Evolutionary conservation across 192 early-diverging fungal species (phyloP), one percentile per base, ranked within the genome.

Genomic region (Coemansia reversa): DNA sequence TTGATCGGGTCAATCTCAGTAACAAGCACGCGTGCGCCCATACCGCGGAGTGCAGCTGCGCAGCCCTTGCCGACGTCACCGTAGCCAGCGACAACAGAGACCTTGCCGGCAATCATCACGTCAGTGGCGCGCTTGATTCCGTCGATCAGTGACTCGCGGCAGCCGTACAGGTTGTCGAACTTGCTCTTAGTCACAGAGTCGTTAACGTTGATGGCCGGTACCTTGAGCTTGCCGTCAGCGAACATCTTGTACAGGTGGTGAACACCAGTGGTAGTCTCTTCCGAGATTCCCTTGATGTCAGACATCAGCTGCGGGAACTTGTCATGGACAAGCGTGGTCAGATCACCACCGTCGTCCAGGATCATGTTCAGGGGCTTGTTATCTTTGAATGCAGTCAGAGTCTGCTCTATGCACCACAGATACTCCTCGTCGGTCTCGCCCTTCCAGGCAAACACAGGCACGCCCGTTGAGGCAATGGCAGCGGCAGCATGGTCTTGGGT

Each of bases 1-100:
- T 96, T 98, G 90, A 98, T 98, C 81, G 97, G 95, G 86, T 98
- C 97, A 69, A 97, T 90, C 84, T 97, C 95, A 63, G 95, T 97
- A 56, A 98, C 86, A 67, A 98, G 85, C 79, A 98, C 96, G 84
- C 95, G 94, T 67, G 96, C 89, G 77, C 96, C 96, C 92, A 98
- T 96, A 67, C 93, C 95, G 80, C 92, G 89, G 79, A 98, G 91
- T 61, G 96, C 95, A 76, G 90, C 91, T 70, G 96, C 95, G 80
- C 93, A 96, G 72, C 96, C 96, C 92, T 98, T 98, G 82, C 96
- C 96, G 80, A 98, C 96, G 85, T 98, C 96, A 84, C 96, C 96
- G 91, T 97, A 98, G 80, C 96, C 95, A 75, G 94, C 95, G 74
- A 97, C 95, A 62, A 97, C 92, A 60, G 93, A 86, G 54, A 98